Conservation (phyloP, 306 rosid genomes). For the Hylodesmum podocarpum region DNA sequence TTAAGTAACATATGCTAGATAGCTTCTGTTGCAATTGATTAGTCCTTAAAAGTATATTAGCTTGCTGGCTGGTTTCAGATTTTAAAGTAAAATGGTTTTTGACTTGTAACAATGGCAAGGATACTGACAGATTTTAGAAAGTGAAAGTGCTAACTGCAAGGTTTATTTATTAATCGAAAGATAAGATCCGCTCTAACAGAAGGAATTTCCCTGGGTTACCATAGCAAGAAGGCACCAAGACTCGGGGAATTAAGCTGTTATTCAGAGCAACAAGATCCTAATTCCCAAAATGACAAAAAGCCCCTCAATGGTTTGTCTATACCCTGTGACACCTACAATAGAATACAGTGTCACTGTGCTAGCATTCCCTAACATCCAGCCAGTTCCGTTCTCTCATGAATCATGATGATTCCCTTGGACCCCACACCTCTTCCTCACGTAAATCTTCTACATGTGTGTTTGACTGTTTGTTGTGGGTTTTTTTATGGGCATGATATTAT, state of each 20-base stretch:
- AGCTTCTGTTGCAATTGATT: conserved; percentile 6
- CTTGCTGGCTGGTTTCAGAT: background rate
- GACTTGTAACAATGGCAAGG: background rate
- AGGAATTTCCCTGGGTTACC: background rate
- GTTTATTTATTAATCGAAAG: background rate
- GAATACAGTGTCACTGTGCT: background rate
- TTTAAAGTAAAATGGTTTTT: background rate
- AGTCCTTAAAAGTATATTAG: background rate
- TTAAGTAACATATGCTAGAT: background rate
- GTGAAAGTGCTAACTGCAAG: background rate
- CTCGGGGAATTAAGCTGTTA: background rate
- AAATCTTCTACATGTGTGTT: background rate
- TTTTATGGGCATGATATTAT: background rate
- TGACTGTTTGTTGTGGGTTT: background rate
- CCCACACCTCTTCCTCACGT: background rate
- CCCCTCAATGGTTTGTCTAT: background rate
- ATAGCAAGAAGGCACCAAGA: background rate
- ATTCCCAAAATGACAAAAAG: background rate
- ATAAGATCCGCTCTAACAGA: background rate
- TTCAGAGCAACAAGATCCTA: background rate
- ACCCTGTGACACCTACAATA: background rate
- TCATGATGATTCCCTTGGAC: background rate
- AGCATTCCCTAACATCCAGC: background rate
- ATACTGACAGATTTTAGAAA: background rate
- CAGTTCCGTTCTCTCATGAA: background rate